Conservation (phyloP, 108 stramenopile genomes). For the Aurantiochytrium sp. region DNA sequence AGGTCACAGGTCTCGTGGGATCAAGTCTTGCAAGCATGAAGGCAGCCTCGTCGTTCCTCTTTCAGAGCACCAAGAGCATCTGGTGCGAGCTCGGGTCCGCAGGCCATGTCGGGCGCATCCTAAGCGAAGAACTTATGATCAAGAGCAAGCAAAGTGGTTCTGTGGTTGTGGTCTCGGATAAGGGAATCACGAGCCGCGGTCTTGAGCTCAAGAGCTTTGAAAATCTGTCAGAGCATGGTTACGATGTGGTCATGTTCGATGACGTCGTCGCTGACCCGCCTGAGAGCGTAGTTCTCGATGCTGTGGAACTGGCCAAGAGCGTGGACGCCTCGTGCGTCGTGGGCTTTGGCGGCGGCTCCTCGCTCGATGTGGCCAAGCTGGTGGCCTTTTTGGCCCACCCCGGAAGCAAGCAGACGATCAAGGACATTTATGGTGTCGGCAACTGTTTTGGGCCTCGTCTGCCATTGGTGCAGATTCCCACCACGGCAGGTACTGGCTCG, state of each 20-base stretch:
- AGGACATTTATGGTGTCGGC: constrained; percentile 21
- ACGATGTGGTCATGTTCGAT: constrained; percentile 20
- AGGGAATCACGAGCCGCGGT: constrained; percentile 12
- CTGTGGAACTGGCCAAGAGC: constrained; percentile 18
- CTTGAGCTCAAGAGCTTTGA: neutral
- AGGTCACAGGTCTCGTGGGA: no score
- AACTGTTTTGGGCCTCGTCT: neutral
- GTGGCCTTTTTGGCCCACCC: neutral
- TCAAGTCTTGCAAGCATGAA: neutral
- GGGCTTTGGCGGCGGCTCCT: constrained; percentile 26
- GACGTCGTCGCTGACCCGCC: constrained; percentile 21
- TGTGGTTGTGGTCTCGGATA: constrained; percentile 20
- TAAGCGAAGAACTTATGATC: neutral
- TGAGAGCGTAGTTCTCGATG: neutral
- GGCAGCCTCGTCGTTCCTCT: neutral
- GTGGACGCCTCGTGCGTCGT: neutral
- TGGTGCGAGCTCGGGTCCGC: neutral
- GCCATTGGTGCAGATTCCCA: constrained; percentile 23
- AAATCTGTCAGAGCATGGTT: neutral
- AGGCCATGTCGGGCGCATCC: neutral
- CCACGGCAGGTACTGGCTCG: constrained; percentile 23
- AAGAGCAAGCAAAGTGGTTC: neutral
- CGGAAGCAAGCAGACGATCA: neutral
- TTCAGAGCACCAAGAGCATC: constrained; percentile 1
- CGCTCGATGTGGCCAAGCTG: constrained; percentile 20